These are phyloP conservation scores for Gracilaria gracilis DNA, from an alignment of 23 red algal genomes.

Conservation along the genomic window DNA sequence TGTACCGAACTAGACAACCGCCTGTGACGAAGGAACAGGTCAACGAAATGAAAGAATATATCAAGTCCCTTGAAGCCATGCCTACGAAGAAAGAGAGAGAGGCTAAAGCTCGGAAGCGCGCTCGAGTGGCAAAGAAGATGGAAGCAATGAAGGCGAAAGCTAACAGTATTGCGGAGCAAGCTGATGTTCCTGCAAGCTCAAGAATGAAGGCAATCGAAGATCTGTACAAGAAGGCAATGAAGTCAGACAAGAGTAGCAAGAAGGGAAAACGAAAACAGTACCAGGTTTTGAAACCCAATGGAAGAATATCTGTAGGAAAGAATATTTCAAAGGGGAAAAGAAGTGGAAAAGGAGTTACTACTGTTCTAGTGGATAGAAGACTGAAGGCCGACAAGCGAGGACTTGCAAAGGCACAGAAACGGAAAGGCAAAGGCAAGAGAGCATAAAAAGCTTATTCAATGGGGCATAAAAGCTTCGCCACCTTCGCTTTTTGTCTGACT, in stretches of 20 bases:
- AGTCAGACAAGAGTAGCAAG: slow-evolving; percentile 39
- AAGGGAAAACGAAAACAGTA: slow-evolving; percentile 80
- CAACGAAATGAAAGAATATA: slow-evolving; percentile 66
- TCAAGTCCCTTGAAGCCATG: slow-evolving; percentile 63
- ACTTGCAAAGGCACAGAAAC: slow-evolving; percentile 47
- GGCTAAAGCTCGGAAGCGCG: slow-evolving; percentile 74
- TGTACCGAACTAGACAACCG: slow-evolving; percentile 45
- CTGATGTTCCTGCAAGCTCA: slow-evolving; percentile 58
- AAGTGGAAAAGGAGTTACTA: slow-evolving; percentile 52
- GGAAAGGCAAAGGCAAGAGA: slow-evolving; percentile 3
- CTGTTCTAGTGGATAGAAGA: slow-evolving; percentile 81
- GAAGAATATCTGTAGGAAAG: slow-evolving; percentile 61
- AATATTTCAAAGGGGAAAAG: slow-evolving; percentile 53
- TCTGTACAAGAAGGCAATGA: slow-evolving; percentile 68
- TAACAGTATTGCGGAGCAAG: slow-evolving; percentile 80
- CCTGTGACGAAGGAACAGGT: slow-evolving; percentile 82
- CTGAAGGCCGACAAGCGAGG: slow-evolving; percentile 90
- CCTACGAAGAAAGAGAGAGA: slow-evolving; percentile 87
- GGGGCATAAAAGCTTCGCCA: too few relatives aligned
- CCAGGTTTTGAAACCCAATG: slow-evolving; percentile 65
- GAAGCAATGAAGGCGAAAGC: slow-evolving; percentile 77
- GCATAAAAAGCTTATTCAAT: background rate
- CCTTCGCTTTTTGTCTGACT: too few relatives aligned
- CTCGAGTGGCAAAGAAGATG: slow-evolving; percentile 54
- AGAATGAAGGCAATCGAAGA: slow-evolving; percentile 84